Evolutionary conservation across 495 filamentous ascomycete genomes (phyloP).

Genomic region (Penicillium cosmopolitanum): DNA sequence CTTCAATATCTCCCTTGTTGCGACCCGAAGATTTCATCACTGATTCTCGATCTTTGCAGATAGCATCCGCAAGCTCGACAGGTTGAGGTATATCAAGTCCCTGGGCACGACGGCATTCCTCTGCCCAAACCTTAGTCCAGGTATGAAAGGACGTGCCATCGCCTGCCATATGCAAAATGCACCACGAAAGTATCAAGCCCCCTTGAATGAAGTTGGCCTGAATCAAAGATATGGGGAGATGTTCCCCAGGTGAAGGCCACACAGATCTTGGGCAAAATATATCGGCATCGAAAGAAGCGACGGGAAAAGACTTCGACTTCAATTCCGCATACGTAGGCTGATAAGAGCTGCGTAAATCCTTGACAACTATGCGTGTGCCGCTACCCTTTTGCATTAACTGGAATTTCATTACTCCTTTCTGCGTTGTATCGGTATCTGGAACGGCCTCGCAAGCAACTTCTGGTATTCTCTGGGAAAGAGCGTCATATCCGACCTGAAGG

Average conservation of each 20-base stretch:
- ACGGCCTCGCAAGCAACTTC: conserved; percentile 36
- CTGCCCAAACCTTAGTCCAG: conserved; percentile 40
- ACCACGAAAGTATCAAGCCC: conserved; percentile 30
- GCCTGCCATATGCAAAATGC: conserved; percentile 37
- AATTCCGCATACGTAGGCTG: conserved; percentile 31
- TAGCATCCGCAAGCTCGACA: conserved; percentile 21
- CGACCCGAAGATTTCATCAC: conserved; percentile 30
- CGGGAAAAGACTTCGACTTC: conserved; percentile 35
- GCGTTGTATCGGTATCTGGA: conserved; percentile 28
- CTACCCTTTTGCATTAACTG: conserved; percentile 17
- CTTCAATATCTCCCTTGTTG: conserved; percentile 29
- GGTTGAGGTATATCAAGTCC: conserved; percentile 23
- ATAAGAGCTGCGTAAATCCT: conserved; percentile 35
- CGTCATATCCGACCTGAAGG: conserved; percentile 32
- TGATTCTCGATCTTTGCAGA: conserved; percentile 29
- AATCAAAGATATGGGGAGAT: conserved; percentile 30
- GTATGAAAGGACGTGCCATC: conserved; percentile 36
- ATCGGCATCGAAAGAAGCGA: conserved; percentile 34
- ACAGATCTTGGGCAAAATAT: conserved; percentile 32
- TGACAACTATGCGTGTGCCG: conserved; percentile 18
- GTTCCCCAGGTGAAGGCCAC: conserved; percentile 36
- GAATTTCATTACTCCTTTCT: conserved; percentile 35
- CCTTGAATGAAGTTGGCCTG: conserved; percentile 45
- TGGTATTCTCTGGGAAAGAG: conserved; percentile 28
- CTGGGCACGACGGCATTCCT: conserved; percentile 39